Evolutionary conservation across 441 rosid species (phyloP).

Genomic region (Rhodomyrtus psidioides): DNA sequence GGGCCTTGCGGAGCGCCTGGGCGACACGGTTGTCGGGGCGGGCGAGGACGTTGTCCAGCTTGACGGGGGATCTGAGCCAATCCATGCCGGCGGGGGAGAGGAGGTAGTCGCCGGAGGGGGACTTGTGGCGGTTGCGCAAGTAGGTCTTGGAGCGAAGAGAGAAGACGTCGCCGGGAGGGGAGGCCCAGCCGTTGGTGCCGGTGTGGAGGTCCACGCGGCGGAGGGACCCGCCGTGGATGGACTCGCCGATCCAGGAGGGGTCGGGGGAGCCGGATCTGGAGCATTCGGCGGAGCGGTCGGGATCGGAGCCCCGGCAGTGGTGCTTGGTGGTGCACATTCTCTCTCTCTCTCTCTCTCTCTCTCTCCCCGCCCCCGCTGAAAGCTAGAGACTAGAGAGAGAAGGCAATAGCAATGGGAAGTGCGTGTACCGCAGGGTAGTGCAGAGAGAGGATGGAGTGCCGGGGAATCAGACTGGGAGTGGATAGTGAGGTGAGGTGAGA

Average conservation of each 20-base stretch:
- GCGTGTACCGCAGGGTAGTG: neutral
- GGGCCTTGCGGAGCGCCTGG: slow-evolving; percentile 37
- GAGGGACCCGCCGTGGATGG: slow-evolving; percentile 54
- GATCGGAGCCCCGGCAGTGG: slow-evolving; percentile 22
- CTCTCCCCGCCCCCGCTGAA: neutral
- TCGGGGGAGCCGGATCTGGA: slow-evolving; percentile 15
- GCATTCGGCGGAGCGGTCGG: slow-evolving; percentile 10
- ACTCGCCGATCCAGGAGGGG: slow-evolving; percentile 43
- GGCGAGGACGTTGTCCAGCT: slow-evolving; percentile 57
- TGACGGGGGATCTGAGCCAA: slow-evolving; percentile 54
- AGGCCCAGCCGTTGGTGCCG: slow-evolving; percentile 77
- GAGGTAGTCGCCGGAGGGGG: slow-evolving; percentile 67
- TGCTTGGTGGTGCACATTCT: slow-evolving; percentile 41
- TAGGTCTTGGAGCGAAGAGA: slow-evolving; percentile 54
- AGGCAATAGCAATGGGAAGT: no score
- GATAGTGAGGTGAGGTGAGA: neutral
- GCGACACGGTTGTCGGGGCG: slow-evolving; percentile 80
- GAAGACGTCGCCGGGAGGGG: slow-evolving; percentile 76
- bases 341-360: neutral
- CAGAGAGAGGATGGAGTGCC: neutral
- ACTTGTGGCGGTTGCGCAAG: slow-evolving; percentile 46
- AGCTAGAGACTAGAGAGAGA: neutral
- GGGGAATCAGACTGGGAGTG: neutral
- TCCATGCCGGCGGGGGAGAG: slow-evolving; percentile 86
- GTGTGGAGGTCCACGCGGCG: slow-evolving; percentile 51